Evolutionary conservation across 108 stramenopile genomes (phyloP).

Genomic region (Pseudonitzschia delicatissima): DNA sequence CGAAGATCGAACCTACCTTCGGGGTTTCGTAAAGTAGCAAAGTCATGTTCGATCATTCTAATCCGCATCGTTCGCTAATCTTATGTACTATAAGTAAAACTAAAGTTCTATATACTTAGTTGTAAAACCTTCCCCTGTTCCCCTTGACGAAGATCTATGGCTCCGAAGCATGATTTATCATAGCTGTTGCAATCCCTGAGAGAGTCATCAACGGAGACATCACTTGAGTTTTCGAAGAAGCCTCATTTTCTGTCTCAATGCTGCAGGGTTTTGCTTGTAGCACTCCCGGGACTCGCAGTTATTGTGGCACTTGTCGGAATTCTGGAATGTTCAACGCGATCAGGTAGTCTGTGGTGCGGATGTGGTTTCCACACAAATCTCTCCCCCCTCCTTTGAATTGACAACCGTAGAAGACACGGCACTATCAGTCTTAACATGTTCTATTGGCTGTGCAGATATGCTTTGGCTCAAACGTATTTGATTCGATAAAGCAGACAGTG

Average conservation of each 20-base stretch:
- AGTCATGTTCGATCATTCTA: background rate
- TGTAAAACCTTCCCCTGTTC: too few relatives aligned
- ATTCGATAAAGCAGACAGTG: slow-evolving; percentile 7
- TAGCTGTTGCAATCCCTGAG: slow-evolving; percentile 12
- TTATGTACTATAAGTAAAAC: background rate
- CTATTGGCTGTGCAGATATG: background rate
- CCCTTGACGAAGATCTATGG: too few relatives aligned
- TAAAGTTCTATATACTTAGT: too few relatives aligned
- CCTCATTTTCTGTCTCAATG: background rate
- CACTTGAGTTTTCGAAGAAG: background rate
- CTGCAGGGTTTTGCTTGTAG: background rate
- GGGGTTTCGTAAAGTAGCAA: background rate
- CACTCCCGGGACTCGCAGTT: slow-evolving; percentile 3
- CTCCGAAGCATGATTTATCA: slow-evolving; percentile 1
- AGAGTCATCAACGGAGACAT: slow-evolving; percentile 11
- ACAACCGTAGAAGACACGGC: background rate
- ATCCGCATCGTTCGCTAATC: background rate
- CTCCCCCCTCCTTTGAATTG: background rate
- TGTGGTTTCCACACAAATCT: background rate
- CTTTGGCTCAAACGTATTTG: slow-evolving; percentile 1
- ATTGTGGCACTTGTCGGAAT: background rate
- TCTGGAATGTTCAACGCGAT: too few relatives aligned
- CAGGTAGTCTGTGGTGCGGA: background rate
- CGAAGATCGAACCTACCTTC: slow-evolving; percentile 47
- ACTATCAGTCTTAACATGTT: background rate